Evolutionary conservation across 2,329 filamentous ascomycete species (phyloP), one percentile per base, ranked within the genome.

Genomic region (Paramyrothecium sp.): DNA sequence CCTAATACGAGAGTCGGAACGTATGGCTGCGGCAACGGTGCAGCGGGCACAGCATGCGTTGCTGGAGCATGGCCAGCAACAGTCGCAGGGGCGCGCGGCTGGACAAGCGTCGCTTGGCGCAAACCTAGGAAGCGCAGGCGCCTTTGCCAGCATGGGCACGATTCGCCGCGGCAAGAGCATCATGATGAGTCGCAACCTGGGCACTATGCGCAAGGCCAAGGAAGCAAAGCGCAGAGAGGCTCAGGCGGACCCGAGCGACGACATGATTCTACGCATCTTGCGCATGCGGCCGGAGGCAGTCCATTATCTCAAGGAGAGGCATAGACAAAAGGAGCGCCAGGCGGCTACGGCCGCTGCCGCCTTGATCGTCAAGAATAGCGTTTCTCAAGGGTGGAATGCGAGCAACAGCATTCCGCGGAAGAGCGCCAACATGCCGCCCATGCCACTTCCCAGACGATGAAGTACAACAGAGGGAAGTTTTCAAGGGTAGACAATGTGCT

Each of bases 201-300:
- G 95, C 50, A 98, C 95, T 8, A 98, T 99, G 92, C 89, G 88
- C 65, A 91, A 94, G 70, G 92, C 91, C 46, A 98, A 98, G 75
- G 92, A 97, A 72, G 94, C 97, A 75, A 97, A 96, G 78, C 84
- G 95, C 61, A 92, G 93, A 66, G 94, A 98, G 71, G 92, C 92
- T 2, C 95, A 99, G 71, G 94, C 95, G 1, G 95, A 98, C 71
- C 94, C 95, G 2, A 97, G 89, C 71, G 95, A 99, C 73, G 95
- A 99, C 71, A 98, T 98, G 90, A 98, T 99, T 63, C 75, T 99
- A 66, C 84, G 95, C 20, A 99, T 99, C 63, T 75, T 99, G 63
- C 84, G 95, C 54, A 99, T 99, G 95, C 82, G 95, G 55, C 92
- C 92, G 2, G 95, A 98, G 76, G 95, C 95, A 3, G 84, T 88